phyloP scores from a whole-genome alignment of 495 filamentous ascomycete genomes.

The Penicillium paxilli region DNA sequence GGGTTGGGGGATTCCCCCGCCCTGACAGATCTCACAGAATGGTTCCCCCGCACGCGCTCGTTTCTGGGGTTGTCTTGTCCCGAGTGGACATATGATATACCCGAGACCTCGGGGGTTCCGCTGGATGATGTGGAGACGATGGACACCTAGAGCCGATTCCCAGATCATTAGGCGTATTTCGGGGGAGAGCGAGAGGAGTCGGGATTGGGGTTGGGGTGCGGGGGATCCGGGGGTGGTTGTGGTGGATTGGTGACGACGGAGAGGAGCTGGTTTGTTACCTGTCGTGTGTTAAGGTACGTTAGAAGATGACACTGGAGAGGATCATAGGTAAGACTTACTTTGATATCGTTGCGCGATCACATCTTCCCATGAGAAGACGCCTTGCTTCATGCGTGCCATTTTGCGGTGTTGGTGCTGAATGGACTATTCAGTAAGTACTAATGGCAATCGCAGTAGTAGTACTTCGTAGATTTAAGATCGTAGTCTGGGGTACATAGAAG shows the following conservation, averaged over 20 bases:
- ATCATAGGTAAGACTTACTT: constrained; percentile 31
- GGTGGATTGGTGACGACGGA: constrained; percentile 19
- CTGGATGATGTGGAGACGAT: constrained; percentile 45
- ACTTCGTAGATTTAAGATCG: not conserved
- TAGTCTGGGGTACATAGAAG: not conserved
- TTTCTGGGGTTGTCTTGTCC: not conserved
- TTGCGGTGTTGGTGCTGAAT: not conserved
- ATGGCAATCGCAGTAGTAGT: not conserved
- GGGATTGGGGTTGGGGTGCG: constrained; percentile 29
- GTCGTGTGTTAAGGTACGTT: not conserved
- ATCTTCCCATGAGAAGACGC: constrained; percentile 51
- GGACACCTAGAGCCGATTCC: constrained; percentile 37
- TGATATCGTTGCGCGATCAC: constrained; percentile 47
- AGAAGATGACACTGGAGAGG: not conserved
- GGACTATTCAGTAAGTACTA: no score
- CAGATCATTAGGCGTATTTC: constrained; percentile 50
- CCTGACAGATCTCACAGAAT: constrained; percentile 41
- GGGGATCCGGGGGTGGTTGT: constrained; percentile 6
- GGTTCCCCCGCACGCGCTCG: constrained; percentile 1
- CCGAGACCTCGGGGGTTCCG: constrained; percentile 33
- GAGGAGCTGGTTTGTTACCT: constrained; percentile 42
- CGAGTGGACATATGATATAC: constrained; percentile 34
- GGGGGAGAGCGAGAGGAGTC: constrained; percentile 40
- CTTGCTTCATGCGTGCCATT: constrained; percentile 43
- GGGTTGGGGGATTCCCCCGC: constrained; percentile 27